Base-by-base conservation (phyloP, 768 basidiomycete genomes). In the Hericium alpestre region DNA sequence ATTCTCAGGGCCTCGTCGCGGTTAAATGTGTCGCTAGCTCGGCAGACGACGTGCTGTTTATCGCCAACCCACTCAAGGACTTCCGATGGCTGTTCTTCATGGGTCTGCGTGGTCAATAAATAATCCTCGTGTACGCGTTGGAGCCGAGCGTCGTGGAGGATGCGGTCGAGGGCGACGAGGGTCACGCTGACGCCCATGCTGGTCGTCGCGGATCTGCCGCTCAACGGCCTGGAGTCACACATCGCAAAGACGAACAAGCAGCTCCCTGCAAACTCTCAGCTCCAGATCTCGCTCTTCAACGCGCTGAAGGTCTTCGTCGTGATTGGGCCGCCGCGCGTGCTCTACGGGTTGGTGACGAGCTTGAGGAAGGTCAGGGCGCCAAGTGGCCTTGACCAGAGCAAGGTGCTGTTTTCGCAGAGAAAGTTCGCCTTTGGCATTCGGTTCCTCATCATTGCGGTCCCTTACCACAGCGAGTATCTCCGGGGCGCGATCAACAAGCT, bases 1-100 rank as follows among this genome's bases (percentile, higher is more conserved):
- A 99, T 73, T 97, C 94, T 2, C 95, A 98, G 71, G 96, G 96
- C 63, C 83, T 99, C 64, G 85, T 96, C 51, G 91, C 94, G 12
- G 96, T 96, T 16, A 81, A 93, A 54, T 85, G 81, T 38, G 83
- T 97, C 65, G 79, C 94, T 7, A 83, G 90, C 4, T 92, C 93
- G 4, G 76, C 76, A 16, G 82, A 84, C 23, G 83, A 84, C 59
- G 84, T 85, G 49, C 83, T 85, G 3, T 90, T 92, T 70, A 73
- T 79, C 56, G 72, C 72, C 57, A 95, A 96, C 71, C 77, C 83
- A 8, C 74, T 78, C 67, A 94, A 95, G 70, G 91, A 92, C 38
- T 70, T 97, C 64, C 86, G 79, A 64, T 95, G 93, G 84, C 79
- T 96, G 18, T 95, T 98, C 79, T 94, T 84, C 74, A 86, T 87